phyloP scores from a whole-genome alignment of 352 stramenopile genomes.

The Peronospora destructor region DNA sequence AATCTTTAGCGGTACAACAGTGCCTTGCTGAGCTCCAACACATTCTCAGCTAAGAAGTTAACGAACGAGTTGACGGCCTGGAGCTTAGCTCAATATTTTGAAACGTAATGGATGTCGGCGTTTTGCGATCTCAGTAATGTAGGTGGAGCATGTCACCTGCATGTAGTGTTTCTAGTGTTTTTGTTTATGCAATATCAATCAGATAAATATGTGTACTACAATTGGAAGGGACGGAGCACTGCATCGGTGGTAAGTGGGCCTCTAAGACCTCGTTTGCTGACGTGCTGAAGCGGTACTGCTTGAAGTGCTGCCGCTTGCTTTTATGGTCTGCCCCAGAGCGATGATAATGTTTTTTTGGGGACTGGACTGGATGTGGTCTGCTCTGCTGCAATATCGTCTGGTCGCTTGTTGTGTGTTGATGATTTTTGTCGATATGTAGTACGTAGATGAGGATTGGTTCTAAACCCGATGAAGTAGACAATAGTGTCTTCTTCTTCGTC shows the following conservation, averaged over 20 bases:
- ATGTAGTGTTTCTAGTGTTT: conserved; percentile 21
- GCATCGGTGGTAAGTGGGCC: conserved; percentile 12
- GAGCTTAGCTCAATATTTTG: background rate
- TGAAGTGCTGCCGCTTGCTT: conserved; percentile 16
- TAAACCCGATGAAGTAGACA: background rate
- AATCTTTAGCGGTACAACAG: conserved; percentile 38
- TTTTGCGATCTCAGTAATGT: background rate
- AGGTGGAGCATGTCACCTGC: conserved; percentile 9
- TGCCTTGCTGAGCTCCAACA: conserved; percentile 52
- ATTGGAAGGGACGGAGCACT: conserved; percentile 4
- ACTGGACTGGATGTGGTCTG: conserved; percentile 7
- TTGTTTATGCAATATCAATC: conserved; percentile 25
- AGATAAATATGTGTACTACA: conserved; percentile 25
- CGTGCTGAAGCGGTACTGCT: conserved; percentile 17
- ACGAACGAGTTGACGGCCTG: background rate
- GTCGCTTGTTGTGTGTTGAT: conserved; percentile 4
- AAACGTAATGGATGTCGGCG: conserved; percentile 10
- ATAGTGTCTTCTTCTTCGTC: conserved; percentile 1
- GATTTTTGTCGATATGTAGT: conserved; percentile 11
- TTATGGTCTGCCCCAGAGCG: conserved; percentile 19
- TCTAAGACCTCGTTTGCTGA: conserved; percentile 1
- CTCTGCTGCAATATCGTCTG: conserved; percentile 3
- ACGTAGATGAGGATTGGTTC: background rate
- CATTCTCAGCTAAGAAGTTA: conserved; percentile 17
- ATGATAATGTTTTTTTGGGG: conserved; percentile 16